Base-by-base conservation (phyloP, 176 grass and related monocot genomes). In the Cenchrus purpureus region DNA sequence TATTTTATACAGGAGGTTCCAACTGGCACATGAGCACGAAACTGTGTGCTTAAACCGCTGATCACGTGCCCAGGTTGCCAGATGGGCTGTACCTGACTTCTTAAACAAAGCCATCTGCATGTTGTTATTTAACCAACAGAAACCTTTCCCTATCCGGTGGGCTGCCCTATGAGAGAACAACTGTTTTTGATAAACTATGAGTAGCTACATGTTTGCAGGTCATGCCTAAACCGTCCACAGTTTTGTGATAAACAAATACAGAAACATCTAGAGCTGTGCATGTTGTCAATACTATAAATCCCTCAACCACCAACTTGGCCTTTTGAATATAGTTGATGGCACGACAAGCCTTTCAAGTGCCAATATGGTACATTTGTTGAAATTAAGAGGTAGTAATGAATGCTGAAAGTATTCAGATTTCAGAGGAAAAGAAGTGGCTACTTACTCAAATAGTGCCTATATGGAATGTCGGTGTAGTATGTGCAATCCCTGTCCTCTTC, bases 401-500 rank as follows among this genome's bases (percentile, higher is more conserved):
- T 65, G 32, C n/a, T 28, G 25, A 2, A 46, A 22, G 32, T 58
- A 48, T 48, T 29, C 12, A 54, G 28, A 83, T 63, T 71, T 75
- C 2, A 53, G 43, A 51, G 32, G 14, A 46, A 46, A 46, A 45
- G 3, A 75, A 34, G 37, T 46, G 45, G 45, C 16, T 88, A 68
- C 94, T 94, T 90, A 97, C 94, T 70, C 11, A 46, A 20, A 77
- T 73, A 46, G 34, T 45, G n/a, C 6, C 74, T 76, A 74, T 88
- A 90, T 28, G 89, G 86, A 55, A 83, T 70, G 48, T 94, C 89
- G 0, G 58, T 65, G 74, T 95, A 98, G 76, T 98, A 95, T 0
- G 93, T 95, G 88, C 93, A 95, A 61, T 98, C 93, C 6, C 93
- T 90, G 55, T 71, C 96, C 51, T 98, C 93, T 50, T 92, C 86